Evolutionary conservation across 1,284 basidiomycete genomes (phyloP), one percentile per base, ranked within the genome.

Genomic region (Ceraceosorus guamensis): DNA sequence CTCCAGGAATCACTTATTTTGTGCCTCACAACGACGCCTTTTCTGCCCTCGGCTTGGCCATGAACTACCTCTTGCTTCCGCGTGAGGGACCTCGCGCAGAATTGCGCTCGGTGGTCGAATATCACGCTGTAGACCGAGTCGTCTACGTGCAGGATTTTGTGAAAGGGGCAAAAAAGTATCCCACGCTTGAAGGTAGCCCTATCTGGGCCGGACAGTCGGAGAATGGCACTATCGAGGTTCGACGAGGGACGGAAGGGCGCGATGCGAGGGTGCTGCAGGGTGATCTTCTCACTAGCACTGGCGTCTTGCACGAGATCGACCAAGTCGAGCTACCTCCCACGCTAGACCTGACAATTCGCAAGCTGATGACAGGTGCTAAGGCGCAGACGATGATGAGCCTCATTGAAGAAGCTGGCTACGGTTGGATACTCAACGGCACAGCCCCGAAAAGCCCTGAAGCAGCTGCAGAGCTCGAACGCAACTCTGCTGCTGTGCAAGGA

Each of bases 11-110:
- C 4, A 88, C 90, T 1, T 83, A 91, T 61, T 83, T 99, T 46
- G 85, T 95, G 30, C 95, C 95, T 0, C 84, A 83, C 45, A 97
- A 98, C 71, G 77, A 80, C 32, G 95, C 91, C 0, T 99, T 96
- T 79, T 83, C 84, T 61, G 82, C 85, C 1, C 82, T 97, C 3
- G 95, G 95, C 5, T 82, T 98, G 41, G 87, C 90, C 57, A 91
- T 88, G 80, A 83, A 84, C 33, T 91, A 96, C 75, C 82, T 97
- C 11, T 83, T 96, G 10, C 68, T 81, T 0, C 76, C 35, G 24
- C 45, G 43, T n/a, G 18, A 30, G 8, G 45, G 44, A 31, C 46
- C 56, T 5, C 44, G 56, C 11, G 24, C 56, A 34, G 48, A 63
- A 55, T 50, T 63, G 54, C 83, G 87, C 65, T 83, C 83, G 35